Evolutionary conservation across 2,329 filamentous ascomycete genomes (phyloP), one percentile per base, ranked within the genome.

Genomic region (Sporothrix curviconia): DNA sequence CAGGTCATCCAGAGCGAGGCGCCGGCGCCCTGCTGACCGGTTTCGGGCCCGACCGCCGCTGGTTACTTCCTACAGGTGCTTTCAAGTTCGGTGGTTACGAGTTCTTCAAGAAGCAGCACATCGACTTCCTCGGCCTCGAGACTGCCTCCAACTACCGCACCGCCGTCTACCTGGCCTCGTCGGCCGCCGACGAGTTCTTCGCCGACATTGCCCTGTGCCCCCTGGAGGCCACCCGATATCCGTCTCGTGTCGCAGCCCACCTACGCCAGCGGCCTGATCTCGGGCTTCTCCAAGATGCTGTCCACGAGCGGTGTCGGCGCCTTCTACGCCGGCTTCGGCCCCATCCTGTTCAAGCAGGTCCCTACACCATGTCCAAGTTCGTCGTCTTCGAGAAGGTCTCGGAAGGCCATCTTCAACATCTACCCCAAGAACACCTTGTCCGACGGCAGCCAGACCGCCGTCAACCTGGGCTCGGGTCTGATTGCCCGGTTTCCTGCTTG

Each of bases 71-170:
- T 92, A 67, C 88, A 92, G 77, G 88, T 70, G 86, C 87, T 67
- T 86, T 91, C 83, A 92, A 92, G 78, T 92, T 92, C 74, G 88
- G 88, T 73, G 88, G 88, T 70, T 92, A 92, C 75, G 88, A 92
- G 77, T 84, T 91, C 76, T 91, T 92, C 85, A 92, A 92, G 84
- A 83, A 90, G 78, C 86, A 90, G 74, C 80, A 78, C 68, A 90
- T 92, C 76, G 85, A 87, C 78, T 63, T 78, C 62, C 74, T 91
- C 66, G 88, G 88, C 68, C 83, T 84, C 69, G 85, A 89, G 72
- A 81, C 74, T 61, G 86, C 86, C 66, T 77, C 78, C 67, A 80
- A 86, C 71, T 87, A 89, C 82, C 79, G 85, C 66, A 88, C 84
- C 55, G 82, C 81, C 62, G 83, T 89, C 72, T 89, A 89, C 79